Evolutionary conservation across 345 rosid species (phyloP).

Genomic region (Nasturtium officinale): DNA sequence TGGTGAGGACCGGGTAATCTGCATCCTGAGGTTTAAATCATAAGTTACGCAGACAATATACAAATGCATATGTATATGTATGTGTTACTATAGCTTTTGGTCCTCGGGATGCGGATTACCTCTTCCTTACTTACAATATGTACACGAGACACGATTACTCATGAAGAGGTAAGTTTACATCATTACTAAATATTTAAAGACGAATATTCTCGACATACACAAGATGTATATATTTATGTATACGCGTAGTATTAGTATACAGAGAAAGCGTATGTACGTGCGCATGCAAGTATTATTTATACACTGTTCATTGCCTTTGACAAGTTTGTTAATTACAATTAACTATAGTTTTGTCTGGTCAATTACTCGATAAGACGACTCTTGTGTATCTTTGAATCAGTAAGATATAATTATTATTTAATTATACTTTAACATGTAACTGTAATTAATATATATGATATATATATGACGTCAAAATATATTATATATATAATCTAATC

Average conservation of each 20-base stretch:
- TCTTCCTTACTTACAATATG: slow-evolving; percentile 40
- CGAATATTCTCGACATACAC: neutral
- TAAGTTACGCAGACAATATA: neutral
- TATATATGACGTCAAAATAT: no score
- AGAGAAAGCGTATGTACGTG: neutral
- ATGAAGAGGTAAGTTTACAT: slow-evolving; percentile 18
- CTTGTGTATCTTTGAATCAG: slow-evolving; percentile 16
- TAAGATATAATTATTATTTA: neutral
- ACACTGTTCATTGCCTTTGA: no score
- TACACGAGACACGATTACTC: neutral
- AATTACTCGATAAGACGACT: slow-evolving; percentile 19
- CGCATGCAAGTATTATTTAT: slow-evolving; percentile 2
- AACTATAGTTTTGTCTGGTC: neutral
- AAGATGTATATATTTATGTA: neutral
- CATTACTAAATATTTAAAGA: neutral
- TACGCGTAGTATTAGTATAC: neutral
- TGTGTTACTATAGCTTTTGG: slow-evolving; percentile 11
- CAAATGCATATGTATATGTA: neutral
- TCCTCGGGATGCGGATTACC: slow-evolving; percentile 50
- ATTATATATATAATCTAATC: no score
- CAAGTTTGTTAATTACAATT: no score
- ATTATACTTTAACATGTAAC: neutral
- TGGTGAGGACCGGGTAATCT: slow-evolving; percentile 47
- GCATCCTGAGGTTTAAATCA: slow-evolving; percentile 49
- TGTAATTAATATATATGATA: slow-evolving; percentile 6